Base-by-base conservation (phyloP, 2,329 filamentous ascomycete genomes). In the Spiromastix sp. region DNA sequence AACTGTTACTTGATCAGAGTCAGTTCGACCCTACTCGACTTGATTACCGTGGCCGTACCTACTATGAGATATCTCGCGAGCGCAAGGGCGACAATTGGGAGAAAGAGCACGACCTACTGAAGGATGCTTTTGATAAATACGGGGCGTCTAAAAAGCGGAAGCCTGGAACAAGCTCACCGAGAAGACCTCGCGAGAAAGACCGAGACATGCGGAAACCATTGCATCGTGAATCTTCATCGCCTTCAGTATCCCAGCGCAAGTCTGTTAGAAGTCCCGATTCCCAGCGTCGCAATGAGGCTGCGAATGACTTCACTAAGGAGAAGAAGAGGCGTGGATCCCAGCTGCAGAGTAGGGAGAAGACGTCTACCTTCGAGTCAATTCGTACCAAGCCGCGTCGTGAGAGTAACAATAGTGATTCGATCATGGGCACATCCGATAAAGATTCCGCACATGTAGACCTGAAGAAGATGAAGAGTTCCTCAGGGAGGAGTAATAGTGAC, bases 1-100 rank as follows among this genome's bases (percentile, higher is more conserved):
- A 81, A 38, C 65, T 94, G 8, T 70, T 95, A 5, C 66, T 94
- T 5, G 77, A 79, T 40, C 84, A 91, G 49, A 72, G 74, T 31
- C 68, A 71, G 17, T 95, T 96, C 54, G 80, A 98, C 48, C 87
- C 91, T 0, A 85, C 84, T 1, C 77, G 81, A 38, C 68, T 66
- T 19, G 72, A 79, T 17, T 79, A 78, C 46, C 78, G 79, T 46
- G 84, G 84, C 15, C 76, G 83, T 48, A 80, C 83, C 0, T 98
- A 96, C 56, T 82, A 77, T 49, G 86, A 98, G 44, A 78, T 96
- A 42, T 85, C 91, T 2, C 75, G 81, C 48, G 78, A 85, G 31
- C 77, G 85, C 26, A 78, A 79, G 45, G 89, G 91, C 0, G 84
- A 87, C 5, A 81, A 85, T 41, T 95, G 87, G 85, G 80, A 89